Evolutionary conservation across 208 protist genomes (phyloP).

Genomic region (Vickermania ingenoplastis): DNA sequence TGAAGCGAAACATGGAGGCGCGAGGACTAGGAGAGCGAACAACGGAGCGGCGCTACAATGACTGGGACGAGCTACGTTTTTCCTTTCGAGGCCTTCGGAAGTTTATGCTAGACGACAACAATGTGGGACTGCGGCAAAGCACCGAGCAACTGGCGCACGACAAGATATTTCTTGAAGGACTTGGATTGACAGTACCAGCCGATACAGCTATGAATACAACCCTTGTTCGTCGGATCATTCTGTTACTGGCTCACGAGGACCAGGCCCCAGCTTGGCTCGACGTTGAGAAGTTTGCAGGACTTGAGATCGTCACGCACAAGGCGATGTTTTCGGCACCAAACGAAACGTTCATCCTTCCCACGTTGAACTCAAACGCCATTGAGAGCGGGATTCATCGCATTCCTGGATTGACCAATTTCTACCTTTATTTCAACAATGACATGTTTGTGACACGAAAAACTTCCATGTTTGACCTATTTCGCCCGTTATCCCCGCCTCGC

Average conservation of each 20-base stretch:
- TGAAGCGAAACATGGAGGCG: slow-evolving; percentile 12
- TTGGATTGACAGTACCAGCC: not conserved
- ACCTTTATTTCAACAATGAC: slow-evolving; percentile 9
- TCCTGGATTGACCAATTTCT: slow-evolving; percentile 5
- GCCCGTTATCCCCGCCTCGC: slow-evolving; percentile 2
- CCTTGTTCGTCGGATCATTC: slow-evolving; percentile 22
- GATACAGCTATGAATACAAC: slow-evolving; percentile 3
- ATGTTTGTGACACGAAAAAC: slow-evolving; percentile 4
- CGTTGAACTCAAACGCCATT: slow-evolving; percentile 8
- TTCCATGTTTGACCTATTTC: slow-evolving; percentile 7
- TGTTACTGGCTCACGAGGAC: slow-evolving; percentile 24
- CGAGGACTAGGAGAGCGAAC: slow-evolving; percentile 9
- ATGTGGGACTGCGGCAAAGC: slow-evolving; percentile 17
- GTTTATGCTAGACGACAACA: slow-evolving; percentile 14
- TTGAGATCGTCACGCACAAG: slow-evolving; percentile 26
- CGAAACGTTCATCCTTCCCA: slow-evolving; percentile 4
- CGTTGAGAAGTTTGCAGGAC: slow-evolving; percentile 14
- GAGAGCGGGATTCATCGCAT: slow-evolving; percentile 5
- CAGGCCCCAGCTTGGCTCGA: slow-evolving; percentile 34
- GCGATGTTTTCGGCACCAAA: slow-evolving; percentile 24
- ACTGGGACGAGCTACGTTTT: slow-evolving; percentile 57
- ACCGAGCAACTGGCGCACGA: slow-evolving; percentile 8
- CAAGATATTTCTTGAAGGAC: not conserved
- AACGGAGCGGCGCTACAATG: slow-evolving; percentile 10
- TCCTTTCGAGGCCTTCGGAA: slow-evolving; percentile 26